These are phyloP conservation scores for Erodium chrysanthum DNA, from an alignment of 441 rosid genomes.

Conservation along the genomic window DNA sequence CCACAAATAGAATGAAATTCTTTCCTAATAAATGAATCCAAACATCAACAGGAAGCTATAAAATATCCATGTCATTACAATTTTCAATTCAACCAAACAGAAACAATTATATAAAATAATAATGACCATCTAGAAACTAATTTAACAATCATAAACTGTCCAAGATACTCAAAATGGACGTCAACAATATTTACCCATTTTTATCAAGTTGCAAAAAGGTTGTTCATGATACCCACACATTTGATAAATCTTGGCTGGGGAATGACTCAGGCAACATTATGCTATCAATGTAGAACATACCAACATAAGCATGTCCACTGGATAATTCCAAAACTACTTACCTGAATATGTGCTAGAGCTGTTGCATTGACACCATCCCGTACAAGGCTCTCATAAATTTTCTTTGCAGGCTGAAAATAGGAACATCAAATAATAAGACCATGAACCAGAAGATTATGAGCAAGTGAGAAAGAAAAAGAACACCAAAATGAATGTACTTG, in stretches of 20 bases:
- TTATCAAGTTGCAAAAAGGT: background rate
- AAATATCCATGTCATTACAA: background rate
- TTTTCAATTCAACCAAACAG: constrained; percentile 1
- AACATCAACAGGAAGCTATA: background rate
- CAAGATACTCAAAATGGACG: background rate
- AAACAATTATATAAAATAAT: background rate
- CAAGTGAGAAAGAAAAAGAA: background rate
- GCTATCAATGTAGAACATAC: background rate
- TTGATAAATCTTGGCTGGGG: background rate
- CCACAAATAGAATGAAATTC: background rate
- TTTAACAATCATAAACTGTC: background rate
- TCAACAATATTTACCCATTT: background rate
- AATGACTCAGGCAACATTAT: background rate
- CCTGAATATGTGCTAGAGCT: constrained; percentile 83
- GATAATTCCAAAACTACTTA: constrained; percentile 23
- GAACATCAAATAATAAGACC: constrained; percentile 18
- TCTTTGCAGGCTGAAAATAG: constrained; percentile 71
- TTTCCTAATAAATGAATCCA: background rate
- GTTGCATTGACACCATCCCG: constrained; percentile 49
- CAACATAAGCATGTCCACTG: constrained; percentile 4
- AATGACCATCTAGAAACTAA: background rate
- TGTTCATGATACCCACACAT: background rate
- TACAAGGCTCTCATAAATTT: constrained; percentile 66
- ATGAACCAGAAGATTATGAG: constrained; percentile 8
- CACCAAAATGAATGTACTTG: constrained; percentile 33